Evolutionary conservation across 2,329 filamentous ascomycete genomes (phyloP), one percentile per base, ranked within the genome.

Genomic region (Ascochyta fabae): DNA sequence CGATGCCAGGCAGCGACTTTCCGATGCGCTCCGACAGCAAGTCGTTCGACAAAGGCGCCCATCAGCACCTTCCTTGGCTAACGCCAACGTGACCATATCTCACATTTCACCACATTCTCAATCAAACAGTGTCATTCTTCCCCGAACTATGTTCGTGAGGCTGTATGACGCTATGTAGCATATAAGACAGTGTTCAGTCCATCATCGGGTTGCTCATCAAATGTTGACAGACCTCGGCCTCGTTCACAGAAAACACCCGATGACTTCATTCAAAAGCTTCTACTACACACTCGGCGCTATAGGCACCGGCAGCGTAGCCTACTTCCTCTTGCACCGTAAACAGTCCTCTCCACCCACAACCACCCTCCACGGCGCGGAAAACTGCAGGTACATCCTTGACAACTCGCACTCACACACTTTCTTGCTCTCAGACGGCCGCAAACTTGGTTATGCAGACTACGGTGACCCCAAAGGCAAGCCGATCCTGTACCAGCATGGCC

Each of bases 401-500:
- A 58, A 66, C 29, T 60, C 64, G 23, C 66, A 53, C 41, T 74
- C 74, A 1, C 48, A 60, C 19, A 75, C 64, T 13, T 39, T 75
- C 10, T 66, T 52, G 1, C 72, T 77, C 3, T 59, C 72, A 0
- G 71, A 75, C 45, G 74, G 73, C 7, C 72, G 75, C 13, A 73
- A 67, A 48, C 61, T 78, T 2, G 71, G 74, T 5, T 77, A 75
- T 47, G 72, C 71, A 31, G 58, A 70, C 34, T 74, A 73, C 40
- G 71, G 72, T 5, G 62, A 62, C 3, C 60, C 56, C 9, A 68
- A 59, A 3, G 70, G 70, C 15, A 58, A 60, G 33, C 23, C 70
- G 0, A 61, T 73, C 16, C 46, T 74, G 10, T 72, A 66, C 56
- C 54, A 65, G 16, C 71, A 74, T n/a, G 71, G 71, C 0, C 53